These are phyloP conservation scores for Aspergillus pseudotamarii DNA, from an alignment of 2,329 filamentous ascomycete species.

Conservation along the genomic window DNA sequence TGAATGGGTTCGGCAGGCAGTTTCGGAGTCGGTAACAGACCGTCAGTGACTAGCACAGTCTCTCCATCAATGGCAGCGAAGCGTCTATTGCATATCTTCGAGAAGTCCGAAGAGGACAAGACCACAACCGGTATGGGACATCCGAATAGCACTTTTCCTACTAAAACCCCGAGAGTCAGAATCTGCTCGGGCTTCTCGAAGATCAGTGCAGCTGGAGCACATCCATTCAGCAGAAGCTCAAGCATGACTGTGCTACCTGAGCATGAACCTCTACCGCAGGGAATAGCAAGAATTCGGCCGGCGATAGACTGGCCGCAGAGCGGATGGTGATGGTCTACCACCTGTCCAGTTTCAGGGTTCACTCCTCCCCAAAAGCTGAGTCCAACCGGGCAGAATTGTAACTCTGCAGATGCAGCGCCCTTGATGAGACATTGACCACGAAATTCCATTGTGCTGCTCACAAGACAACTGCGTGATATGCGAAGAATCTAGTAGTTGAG, in stretches of 20 bases:
- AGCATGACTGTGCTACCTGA: constrained; percentile 50
- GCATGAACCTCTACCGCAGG: constrained; percentile 52
- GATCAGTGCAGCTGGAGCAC: constrained; percentile 44
- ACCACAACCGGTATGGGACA: constrained; percentile 46
- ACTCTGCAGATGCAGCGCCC: constrained; percentile 26
- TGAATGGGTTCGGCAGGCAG: neutral
- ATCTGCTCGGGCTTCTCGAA: constrained; percentile 50
- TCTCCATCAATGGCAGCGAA: constrained; percentile 10
- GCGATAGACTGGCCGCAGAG: constrained; percentile 38
- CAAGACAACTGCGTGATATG: neutral
- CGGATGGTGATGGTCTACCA: constrained; percentile 51
- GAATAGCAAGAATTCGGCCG: constrained; percentile 46
- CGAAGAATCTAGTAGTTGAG: no score
- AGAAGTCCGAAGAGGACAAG: constrained; percentile 23
- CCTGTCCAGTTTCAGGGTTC: constrained; percentile 41
- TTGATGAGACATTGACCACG: constrained; percentile 12
- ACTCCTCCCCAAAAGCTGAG: constrained; percentile 55
- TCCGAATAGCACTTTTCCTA: constrained; percentile 46
- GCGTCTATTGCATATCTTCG: neutral
- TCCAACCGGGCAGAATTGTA: constrained; percentile 30
- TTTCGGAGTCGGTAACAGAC: neutral
- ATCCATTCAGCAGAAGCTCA: constrained; percentile 47
- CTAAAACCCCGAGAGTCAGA: constrained; percentile 49
- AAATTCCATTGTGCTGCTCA: neutral
- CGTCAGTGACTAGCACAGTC: neutral